A percentile compares a stretch with the other conserved stretches of the same genome.
These are phyloP conservation scores for Crucihimalaya himalaica DNA, from an alignment of 345 rosid genomes.

Conservation along the genomic window DNA sequence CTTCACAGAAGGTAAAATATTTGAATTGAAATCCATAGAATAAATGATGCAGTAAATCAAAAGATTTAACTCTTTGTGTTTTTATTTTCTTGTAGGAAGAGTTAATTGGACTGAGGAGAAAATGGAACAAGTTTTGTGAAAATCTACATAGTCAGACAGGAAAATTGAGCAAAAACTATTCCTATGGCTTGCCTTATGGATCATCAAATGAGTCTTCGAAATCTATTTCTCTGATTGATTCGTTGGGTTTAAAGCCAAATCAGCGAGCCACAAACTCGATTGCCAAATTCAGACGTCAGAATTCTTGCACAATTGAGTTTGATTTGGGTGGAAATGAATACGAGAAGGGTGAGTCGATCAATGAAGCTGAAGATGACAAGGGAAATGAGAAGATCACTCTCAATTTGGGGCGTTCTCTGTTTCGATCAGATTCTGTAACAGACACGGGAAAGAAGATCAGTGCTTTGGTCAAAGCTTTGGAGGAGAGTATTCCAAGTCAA, in stretches of 20 bases:
- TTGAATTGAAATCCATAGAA: not conserved
- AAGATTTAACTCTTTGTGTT: not conserved
- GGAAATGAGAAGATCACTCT: slow-evolving; percentile 61
- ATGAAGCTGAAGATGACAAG: slow-evolving; percentile 50
- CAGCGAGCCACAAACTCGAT: slow-evolving; percentile 41
- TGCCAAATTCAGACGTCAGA: slow-evolving; percentile 74
- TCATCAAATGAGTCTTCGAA: slow-evolving; percentile 38
- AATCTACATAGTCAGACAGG: slow-evolving; percentile 42
- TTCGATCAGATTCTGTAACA: slow-evolving; percentile 35
- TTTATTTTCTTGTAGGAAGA: slow-evolving; percentile 53
- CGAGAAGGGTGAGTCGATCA: slow-evolving; percentile 47
- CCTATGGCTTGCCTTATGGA: slow-evolving; percentile 47
- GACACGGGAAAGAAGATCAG: slow-evolving; percentile 27
- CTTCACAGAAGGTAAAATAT: slow-evolving; percentile 52
- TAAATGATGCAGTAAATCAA: not conserved
- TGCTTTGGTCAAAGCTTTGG: slow-evolving; percentile 47
- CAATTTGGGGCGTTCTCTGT: slow-evolving; percentile 57
- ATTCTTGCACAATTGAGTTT: slow-evolving; percentile 65
- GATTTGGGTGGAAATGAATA: slow-evolving; percentile 42
- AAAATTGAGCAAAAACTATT: not conserved
- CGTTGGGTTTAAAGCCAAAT: slow-evolving; percentile 43
- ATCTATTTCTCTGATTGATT: slow-evolving; percentile 50
- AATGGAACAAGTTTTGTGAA: slow-evolving; percentile 71
- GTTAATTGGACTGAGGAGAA: slow-evolving; percentile 55
- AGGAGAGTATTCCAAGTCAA: slow-evolving; percentile 74